Conservation (phyloP, 257 asterid species). For the Ehretia macrophylla region DNA sequence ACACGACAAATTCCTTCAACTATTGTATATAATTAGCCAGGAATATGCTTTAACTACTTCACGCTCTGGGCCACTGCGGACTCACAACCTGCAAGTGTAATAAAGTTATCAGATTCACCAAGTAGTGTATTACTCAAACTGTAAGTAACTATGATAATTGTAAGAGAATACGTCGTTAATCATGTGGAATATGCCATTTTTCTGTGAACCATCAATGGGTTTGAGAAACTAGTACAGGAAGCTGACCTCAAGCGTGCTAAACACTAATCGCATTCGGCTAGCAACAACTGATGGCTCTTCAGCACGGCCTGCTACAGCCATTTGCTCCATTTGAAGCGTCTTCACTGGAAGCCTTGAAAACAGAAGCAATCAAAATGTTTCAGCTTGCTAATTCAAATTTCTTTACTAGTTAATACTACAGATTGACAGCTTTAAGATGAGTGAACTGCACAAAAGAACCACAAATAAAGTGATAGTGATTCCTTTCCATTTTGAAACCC, state of each 20-base stretch:
- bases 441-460: not conserved
- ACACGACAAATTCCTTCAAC: no score
- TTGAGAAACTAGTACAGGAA: conserved; percentile 1
- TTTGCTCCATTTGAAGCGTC: conserved; percentile 89
- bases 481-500: no score
- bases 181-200: not conserved
- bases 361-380: conserved; percentile 2
- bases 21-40: no score
- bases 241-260: conserved; percentile 88
- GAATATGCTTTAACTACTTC: conserved; percentile 8
- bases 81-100: conserved; percentile 68
- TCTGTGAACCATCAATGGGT: not conserved
- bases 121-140: no score
- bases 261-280: conserved; percentile 87
- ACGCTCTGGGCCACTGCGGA: conserved; percentile 90
- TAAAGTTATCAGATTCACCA: no score
- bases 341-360: conserved; percentile 84
- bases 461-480: no score
- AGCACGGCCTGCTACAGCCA: conserved; percentile 74
- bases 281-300: conserved; percentile 92
- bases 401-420: not conserved
- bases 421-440: not conserved
- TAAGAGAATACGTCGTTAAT: no score
- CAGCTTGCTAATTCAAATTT: conserved; percentile 1
- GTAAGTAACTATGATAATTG: not conserved